Evolutionary conservation across 1,284 basidiomycete genomes (phyloP).

Genomic region (Fomitiporia mediterranea): DNA sequence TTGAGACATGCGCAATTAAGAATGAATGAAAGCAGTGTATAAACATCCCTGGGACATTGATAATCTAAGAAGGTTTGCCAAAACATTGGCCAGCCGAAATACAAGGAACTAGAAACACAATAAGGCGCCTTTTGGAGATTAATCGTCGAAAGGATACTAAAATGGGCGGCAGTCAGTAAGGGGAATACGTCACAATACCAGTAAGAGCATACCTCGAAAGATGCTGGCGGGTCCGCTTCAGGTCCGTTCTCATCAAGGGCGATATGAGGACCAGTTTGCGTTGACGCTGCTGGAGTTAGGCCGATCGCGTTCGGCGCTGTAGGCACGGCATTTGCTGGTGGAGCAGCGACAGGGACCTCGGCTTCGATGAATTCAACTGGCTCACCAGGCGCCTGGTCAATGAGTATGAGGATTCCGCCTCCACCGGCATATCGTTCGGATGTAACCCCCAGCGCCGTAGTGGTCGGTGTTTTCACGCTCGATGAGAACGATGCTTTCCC

Average conservation of each 20-base stretch:
- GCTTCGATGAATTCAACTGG: conserved; percentile 73
- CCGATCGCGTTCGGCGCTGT: conserved; percentile 26
- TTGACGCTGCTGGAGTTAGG: conserved; percentile 24
- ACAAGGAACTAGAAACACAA: not conserved
- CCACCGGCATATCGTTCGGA: conserved; percentile 68
- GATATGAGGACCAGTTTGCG: conserved; percentile 43
- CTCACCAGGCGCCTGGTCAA: conserved; percentile 63
- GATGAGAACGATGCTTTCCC: conserved; percentile 32
- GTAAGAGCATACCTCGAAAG: conserved; percentile 80
- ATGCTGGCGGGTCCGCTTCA: conserved; percentile 73
- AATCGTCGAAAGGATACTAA: conserved; percentile 60
- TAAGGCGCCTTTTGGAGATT: conserved; percentile 42
- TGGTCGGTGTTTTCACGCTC: conserved; percentile 25
- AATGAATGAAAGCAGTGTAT: not conserved
- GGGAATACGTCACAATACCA: conserved; percentile 4
- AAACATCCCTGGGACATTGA: conserved; percentile 2
- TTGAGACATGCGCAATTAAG: not conserved
- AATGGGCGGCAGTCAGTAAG: conserved; percentile 20
- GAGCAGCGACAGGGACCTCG: conserved; percentile 42
- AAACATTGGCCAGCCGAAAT: not conserved
- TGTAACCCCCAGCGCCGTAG: conserved; percentile 30
- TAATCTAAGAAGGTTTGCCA: not conserved
- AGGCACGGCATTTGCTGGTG: conserved; percentile 30
- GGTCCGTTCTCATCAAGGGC: conserved; percentile 64
- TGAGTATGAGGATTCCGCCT: conserved; percentile 79